Percentiles rank a stretch among this genome's conserved stretches.
Conservation (phyloP, 2,329 filamentous ascomycete genomes). For the Aspergillus viridinutans region DNA sequence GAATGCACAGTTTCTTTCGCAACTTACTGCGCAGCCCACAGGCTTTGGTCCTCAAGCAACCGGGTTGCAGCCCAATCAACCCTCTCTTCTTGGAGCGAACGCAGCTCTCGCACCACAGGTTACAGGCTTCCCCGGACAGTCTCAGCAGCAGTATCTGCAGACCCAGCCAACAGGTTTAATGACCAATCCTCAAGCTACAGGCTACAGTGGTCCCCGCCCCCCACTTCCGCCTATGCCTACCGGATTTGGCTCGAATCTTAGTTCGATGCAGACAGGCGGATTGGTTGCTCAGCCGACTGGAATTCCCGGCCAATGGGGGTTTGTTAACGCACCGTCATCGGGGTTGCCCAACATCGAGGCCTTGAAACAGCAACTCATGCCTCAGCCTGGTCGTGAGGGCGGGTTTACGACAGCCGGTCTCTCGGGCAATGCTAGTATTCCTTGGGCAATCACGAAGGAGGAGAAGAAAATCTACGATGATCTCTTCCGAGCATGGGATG, state of each 20-base stretch:
- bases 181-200: constrained; percentile 68
- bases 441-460: constrained; percentile 98
- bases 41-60: constrained; percentile 60
- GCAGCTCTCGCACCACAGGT: constrained; percentile 33
- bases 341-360: constrained; percentile 93
- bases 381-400: constrained; percentile 85
- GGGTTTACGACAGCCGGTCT: constrained; percentile 80
- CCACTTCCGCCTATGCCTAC: constrained; percentile 82
- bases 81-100: constrained; percentile 42
- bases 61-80: constrained; percentile 57
- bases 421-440: constrained; percentile 89
- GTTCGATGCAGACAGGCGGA: constrained; percentile 64
- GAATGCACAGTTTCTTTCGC: constrained; percentile 58
- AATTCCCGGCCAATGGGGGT: constrained; percentile 91
- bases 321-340: constrained; percentile 86
- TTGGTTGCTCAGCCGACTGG: constrained; percentile 95
- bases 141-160: constrained; percentile 55
- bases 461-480: constrained; percentile 97
- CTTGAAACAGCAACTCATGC: constrained; percentile 93
- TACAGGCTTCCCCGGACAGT: constrained; percentile 42
- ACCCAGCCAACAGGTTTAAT: constrained; percentile 68
- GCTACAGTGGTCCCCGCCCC: constrained; percentile 74
- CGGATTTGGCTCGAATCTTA: constrained; percentile 59
- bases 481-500: constrained; percentile 95
- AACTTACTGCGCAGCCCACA: constrained; percentile 52